Conservation (phyloP, 2,329 filamentous ascomycete species). For the Neophaeococcomyces aloes region DNA sequence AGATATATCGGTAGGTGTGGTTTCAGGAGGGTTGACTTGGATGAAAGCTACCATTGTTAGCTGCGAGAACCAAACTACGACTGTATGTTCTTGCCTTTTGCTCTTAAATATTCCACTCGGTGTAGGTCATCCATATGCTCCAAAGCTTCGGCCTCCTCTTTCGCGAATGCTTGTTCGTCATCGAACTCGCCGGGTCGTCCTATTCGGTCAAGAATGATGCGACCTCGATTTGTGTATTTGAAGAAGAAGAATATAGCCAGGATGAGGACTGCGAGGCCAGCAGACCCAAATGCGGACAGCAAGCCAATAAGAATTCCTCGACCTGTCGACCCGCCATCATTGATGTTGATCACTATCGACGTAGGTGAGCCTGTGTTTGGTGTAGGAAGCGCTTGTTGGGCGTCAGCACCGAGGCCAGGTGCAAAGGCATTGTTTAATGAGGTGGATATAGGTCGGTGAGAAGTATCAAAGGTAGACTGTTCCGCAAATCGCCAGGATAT, state of each 20-base stretch:
- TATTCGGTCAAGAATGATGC: slow-evolving; percentile 87
- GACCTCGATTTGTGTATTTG: slow-evolving; percentile 73
- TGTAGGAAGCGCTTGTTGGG: slow-evolving; percentile 7
- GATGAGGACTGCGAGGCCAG: slow-evolving; percentile 68
- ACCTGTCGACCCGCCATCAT: slow-evolving; percentile 45
- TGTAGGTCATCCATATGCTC: slow-evolving; percentile 93
- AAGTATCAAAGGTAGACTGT: slow-evolving; percentile 6
- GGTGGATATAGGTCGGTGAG: slow-evolving; percentile 1
- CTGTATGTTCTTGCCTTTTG: slow-evolving; percentile 60
- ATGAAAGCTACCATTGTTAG: slow-evolving; percentile 61
- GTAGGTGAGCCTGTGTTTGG: slow-evolving; percentile 12
- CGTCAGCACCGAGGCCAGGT: background rate
- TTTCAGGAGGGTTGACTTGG: slow-evolving; percentile 88
- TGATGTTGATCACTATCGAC: slow-evolving; percentile 26
- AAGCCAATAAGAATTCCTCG: slow-evolving; percentile 89
- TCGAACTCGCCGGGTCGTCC: slow-evolving; percentile 92
- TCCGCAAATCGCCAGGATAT: background rate
- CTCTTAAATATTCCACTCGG: slow-evolving; percentile 79
- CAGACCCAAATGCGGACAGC: slow-evolving; percentile 86
- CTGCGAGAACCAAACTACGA: background rate
- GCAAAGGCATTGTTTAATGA: background rate
- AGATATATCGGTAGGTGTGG: slow-evolving; percentile 90
- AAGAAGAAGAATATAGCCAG: slow-evolving; percentile 85
- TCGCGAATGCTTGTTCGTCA: slow-evolving; percentile 87
- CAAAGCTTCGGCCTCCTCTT: slow-evolving; percentile 89